Conservation (phyloP, 495 filamentous ascomycete genomes). For the Rusavskia elegans region DNA sequence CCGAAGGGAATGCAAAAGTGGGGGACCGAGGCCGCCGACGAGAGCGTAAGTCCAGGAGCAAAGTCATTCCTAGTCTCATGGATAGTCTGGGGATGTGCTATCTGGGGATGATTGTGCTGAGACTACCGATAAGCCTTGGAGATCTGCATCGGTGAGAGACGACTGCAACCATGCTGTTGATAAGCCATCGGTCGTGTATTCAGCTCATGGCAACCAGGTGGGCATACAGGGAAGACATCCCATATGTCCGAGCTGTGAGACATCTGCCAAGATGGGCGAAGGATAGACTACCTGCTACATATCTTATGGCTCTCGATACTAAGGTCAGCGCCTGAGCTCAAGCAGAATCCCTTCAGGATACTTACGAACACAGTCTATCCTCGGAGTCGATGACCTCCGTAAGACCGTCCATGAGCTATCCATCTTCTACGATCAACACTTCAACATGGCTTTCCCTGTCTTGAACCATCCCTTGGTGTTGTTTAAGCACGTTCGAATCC, state of each 20-base stretch:
- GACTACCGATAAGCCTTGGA: conserved; percentile 43
- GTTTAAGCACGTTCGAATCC: conserved; percentile 50
- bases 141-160: conserved; percentile 41
- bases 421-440: conserved; percentile 46
- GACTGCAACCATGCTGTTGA: background rate
- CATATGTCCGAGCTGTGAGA: conserved; percentile 26
- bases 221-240: conserved; percentile 30
- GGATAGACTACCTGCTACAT: conserved; percentile 43
- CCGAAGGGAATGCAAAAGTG: conserved; percentile 14
- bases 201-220: conserved; percentile 12
- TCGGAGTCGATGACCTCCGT: conserved; percentile 45
- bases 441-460: conserved; percentile 53
- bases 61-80: conserved; percentile 37
- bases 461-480: conserved; percentile 53
- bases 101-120: conserved; percentile 44
- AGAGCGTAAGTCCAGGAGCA: conserved; percentile 15
- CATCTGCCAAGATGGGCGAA: conserved; percentile 50
- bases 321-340: conserved; percentile 23
- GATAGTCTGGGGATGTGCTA: conserved; percentile 54
- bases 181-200: background rate
- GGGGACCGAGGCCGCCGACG: conserved; percentile 4
- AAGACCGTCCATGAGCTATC: conserved; percentile 40
- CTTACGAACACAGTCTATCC: conserved; percentile 7
- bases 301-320: conserved; percentile 39
- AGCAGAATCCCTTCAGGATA: background rate